phyloP scores from a whole-genome alignment of 768 basidiomycete species.

The Boletus rex-veris region DNA sequence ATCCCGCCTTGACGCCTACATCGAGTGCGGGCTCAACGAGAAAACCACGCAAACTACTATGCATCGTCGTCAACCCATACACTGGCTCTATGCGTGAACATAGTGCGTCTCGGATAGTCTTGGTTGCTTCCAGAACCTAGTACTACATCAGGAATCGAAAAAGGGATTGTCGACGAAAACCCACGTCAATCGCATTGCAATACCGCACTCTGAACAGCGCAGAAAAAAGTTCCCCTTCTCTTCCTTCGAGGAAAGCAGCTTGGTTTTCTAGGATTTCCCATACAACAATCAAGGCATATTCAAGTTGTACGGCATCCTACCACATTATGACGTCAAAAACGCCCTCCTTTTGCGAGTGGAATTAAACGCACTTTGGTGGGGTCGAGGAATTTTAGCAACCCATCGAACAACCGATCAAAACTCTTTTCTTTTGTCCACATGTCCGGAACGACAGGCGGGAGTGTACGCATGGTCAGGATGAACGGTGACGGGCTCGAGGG shows the following conservation, averaged over 20 bases:
- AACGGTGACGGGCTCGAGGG: slow-evolving; percentile 61
- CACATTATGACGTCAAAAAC: slow-evolving; percentile 1
- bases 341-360: background rate
- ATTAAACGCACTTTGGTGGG: slow-evolving; percentile 52
- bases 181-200: slow-evolving; percentile 65
- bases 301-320: slow-evolving; percentile 62
- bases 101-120: slow-evolving; percentile 72
- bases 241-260: slow-evolving; percentile 67
- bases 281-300: slow-evolving; percentile 75
- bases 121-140: slow-evolving; percentile 82
- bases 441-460: slow-evolving; percentile 46
- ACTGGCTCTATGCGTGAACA: slow-evolving; percentile 74
- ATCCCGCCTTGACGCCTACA: slow-evolving; percentile 54
- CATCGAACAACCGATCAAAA: slow-evolving; percentile 68
- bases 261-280: slow-evolving; percentile 85
- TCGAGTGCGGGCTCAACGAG: slow-evolving; percentile 49
- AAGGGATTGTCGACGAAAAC: slow-evolving; percentile 20
- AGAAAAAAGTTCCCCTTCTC: slow-evolving; percentile 73
- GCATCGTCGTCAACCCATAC: slow-evolving; percentile 80
- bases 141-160: background rate
- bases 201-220: slow-evolving; percentile 70
- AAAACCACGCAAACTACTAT: slow-evolving; percentile 67
- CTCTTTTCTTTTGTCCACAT: slow-evolving; percentile 72
- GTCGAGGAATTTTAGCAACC: slow-evolving; percentile 60
- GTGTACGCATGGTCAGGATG: slow-evolving; percentile 34